Base-by-base conservation (phyloP, 2,329 filamentous ascomycete genomes). In the Penicillium sclerotigenum region DNA sequence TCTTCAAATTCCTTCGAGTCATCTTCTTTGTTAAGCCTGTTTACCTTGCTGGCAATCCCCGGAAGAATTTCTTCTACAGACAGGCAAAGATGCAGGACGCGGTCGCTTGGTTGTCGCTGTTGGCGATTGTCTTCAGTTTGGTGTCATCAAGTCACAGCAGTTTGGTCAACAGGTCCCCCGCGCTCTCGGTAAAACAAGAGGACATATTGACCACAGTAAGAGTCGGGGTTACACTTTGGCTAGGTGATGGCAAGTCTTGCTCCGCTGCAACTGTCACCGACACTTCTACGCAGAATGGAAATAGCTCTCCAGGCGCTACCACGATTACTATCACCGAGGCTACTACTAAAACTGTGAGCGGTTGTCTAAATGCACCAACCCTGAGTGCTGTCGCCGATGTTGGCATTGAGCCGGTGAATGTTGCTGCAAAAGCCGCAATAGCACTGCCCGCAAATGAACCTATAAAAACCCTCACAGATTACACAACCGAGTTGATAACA, bases 21-120 rank as follows among this genome's bases (percentile, higher is more conserved):
- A 5, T 18, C 34, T 36, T 31, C 36, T 43, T 47, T 41, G 20
- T 42, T 31, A n/a, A 31, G 31, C 29, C 40, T 22, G 29, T 48
- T 43, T 38, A 40, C 6, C 26, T 41, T 47, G 46, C n/a, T 37
- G 2, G n/a, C 16, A 13, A 3, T 56, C 38, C 18, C 3, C 11
- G 8, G 22, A 50, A 41, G 14, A 29, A 42, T 26, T 42, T 18
- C 22, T 16, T 16, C 16, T 18, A 34, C 41, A 20, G 26, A 40
- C 41, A 42, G 16, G 37, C 43, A 33, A 58, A 34, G 4, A 64
- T 64, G 62, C 60, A 41, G 48, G 14, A 40, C 13, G 41, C 34
- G 10, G 2, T 54, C 20, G 20, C 42, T 59, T 54, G 48, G 51
- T 48, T 56, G 37, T 61, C 55, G 51, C 49, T 61, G 8, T 48